Percentiles rank a stretch among this genome's conserved stretches.
These are phyloP conservation scores for Clarireedia hainanense DNA, from an alignment of 2,329 filamentous ascomycete species.

Conservation along the genomic window DNA sequence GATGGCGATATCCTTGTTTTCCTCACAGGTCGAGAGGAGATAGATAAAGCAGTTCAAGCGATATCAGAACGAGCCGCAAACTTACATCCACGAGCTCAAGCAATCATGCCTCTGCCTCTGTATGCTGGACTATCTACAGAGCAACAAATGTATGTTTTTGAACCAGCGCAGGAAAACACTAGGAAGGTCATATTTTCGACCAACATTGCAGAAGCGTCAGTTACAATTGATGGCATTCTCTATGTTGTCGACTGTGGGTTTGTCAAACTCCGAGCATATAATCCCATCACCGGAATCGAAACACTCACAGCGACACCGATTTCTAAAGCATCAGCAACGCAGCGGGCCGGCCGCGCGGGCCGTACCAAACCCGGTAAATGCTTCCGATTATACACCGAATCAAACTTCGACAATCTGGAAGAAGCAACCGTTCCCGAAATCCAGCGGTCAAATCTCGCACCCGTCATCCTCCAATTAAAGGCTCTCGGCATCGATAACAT, in stretches of 20 bases:
- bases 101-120: slow-evolving; percentile 66
- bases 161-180: slow-evolving; percentile 70
- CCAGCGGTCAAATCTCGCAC: slow-evolving; percentile 83
- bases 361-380: slow-evolving; percentile 89
- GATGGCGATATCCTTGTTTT: slow-evolving; percentile 88
- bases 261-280: slow-evolving; percentile 82
- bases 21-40: slow-evolving; percentile 87
- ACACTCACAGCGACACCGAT: slow-evolving; percentile 71
- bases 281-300: slow-evolving; percentile 79
- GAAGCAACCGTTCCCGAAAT: slow-evolving; percentile 81
- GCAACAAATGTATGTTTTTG: slow-evolving; percentile 92
- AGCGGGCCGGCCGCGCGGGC: slow-evolving; percentile 83
- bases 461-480: slow-evolving; percentile 83
- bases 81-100: slow-evolving; percentile 50
- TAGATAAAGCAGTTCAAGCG: slow-evolving; percentile 72
- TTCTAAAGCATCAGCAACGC: slow-evolving; percentile 87
- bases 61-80: slow-evolving; percentile 64
- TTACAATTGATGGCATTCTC: slow-evolving; percentile 87
- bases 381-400: slow-evolving; percentile 83
- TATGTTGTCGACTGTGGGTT: slow-evolving; percentile 89
- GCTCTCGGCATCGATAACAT: slow-evolving; percentile 94
- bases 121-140: slow-evolving; percentile 86
- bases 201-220: slow-evolving; percentile 92
- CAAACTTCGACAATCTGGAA: slow-evolving; percentile 55
- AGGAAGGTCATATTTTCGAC: slow-evolving; percentile 90